Conservation (phyloP, 306 rosid species). For the Begonia peltatifolia region DNA sequence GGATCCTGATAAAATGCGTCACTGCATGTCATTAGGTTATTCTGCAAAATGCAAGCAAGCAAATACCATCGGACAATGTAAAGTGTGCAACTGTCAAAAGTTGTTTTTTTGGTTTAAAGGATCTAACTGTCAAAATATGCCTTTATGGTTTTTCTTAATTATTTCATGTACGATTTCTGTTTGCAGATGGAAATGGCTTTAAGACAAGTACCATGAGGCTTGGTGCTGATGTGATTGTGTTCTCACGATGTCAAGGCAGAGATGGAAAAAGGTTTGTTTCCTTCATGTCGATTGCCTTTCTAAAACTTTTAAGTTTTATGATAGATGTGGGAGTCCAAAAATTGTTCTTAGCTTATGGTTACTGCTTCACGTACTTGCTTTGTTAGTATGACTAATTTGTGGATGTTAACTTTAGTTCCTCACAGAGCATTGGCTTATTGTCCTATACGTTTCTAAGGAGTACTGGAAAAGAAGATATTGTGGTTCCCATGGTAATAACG, state of each 20-base stretch:
- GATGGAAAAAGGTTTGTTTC: conserved; percentile 52
- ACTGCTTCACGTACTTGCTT: background rate
- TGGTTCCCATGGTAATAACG: conserved; percentile 86
- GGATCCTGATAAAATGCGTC: conserved; percentile 96
- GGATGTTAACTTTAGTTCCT: conserved; percentile 29
- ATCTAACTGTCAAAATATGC: conserved; percentile 4
- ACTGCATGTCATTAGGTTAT: conserved; percentile 95
- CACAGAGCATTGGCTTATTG: conserved; percentile 88
- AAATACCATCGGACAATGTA: conserved; percentile 90
- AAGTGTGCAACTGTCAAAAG: conserved; percentile 7
- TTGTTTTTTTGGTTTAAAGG: conserved; percentile 2
- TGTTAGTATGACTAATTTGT: conserved; percentile 1
- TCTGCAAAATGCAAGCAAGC: conserved; percentile 79
- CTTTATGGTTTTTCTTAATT: conserved; percentile 1
- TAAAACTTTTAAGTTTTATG: background rate
- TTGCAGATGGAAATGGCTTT: conserved; percentile 94
- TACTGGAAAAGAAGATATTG: conserved; percentile 90
- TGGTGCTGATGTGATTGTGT: conserved; percentile 95
- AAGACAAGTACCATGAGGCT: conserved; percentile 98
- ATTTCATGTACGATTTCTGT: conserved; percentile 14
- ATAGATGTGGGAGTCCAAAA: background rate
- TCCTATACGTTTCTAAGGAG: conserved; percentile 90
- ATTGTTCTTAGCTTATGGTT: background rate
- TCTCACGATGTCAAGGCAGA: conserved; percentile 61
- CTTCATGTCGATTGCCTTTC: conserved; percentile 5